Percentiles rank a stretch among this genome's conserved stretches.
Conservation (phyloP, 2,329 filamentous ascomycete species). For the Chrysosporium keratinophilum region DNA sequence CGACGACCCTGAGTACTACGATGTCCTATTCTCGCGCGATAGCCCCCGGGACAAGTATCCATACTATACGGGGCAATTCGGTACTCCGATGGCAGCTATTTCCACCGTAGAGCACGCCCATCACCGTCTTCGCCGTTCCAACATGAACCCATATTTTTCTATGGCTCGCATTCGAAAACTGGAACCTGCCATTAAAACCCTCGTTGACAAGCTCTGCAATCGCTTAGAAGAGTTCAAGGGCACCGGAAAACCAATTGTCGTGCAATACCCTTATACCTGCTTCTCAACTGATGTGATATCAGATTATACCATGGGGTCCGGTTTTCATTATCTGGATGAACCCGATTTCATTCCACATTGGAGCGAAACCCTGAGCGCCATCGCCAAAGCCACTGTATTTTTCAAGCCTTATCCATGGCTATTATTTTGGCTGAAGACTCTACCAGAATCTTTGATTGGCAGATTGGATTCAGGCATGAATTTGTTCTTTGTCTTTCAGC, state of each 20-base stretch:
- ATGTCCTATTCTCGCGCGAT: slow-evolving; percentile 17
- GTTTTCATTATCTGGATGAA: slow-evolving; percentile 25
- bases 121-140: slow-evolving; percentile 20
- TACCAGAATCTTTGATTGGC: slow-evolving; percentile 8
- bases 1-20: slow-evolving; percentile 21
- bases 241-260: slow-evolving; percentile 5
- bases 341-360: slow-evolving; percentile 25
- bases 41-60: slow-evolving; percentile 18
- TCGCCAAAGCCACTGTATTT: slow-evolving; percentile 13
- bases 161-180: slow-evolving; percentile 15
- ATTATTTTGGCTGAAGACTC: slow-evolving; percentile 6
- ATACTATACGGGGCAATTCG: slow-evolving; percentile 18
- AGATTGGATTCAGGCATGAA: slow-evolving; percentile 10
- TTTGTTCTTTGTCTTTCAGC: slow-evolving; percentile 8
- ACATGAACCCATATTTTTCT: slow-evolving; percentile 23
- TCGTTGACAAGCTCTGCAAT: slow-evolving; percentile 20
- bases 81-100: slow-evolving; percentile 23
- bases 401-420: slow-evolving; percentile 10
- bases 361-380: slow-evolving; percentile 22
- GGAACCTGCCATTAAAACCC: slow-evolving; percentile 17
- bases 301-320: slow-evolving; percentile 29
- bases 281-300: slow-evolving; percentile 39
- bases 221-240: slow-evolving; percentile 18
- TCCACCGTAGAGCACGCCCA: slow-evolving; percentile 19
- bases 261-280: slow-evolving; percentile 29